Percentiles rank a stretch among this genome's conserved stretches.
Conservation (phyloP, 2,329 filamentous ascomycete species). For the Claviceps lovelessii region DNA sequence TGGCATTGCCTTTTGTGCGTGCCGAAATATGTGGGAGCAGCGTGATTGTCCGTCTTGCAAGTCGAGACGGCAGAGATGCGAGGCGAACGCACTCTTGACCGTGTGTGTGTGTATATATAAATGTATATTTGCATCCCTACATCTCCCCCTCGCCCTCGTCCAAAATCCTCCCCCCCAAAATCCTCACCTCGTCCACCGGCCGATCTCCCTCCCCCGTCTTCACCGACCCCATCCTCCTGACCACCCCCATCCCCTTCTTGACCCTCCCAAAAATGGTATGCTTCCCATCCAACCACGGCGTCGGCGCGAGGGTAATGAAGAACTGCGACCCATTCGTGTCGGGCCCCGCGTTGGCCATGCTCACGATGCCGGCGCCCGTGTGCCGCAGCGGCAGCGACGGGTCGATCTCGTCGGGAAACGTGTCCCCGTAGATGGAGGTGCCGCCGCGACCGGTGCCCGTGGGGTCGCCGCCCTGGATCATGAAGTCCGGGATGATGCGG, state of each 20-base stretch:
- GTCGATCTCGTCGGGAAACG: conserved; percentile 85
- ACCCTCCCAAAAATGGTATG: conserved; percentile 94
- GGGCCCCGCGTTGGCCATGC: conserved; percentile 90
- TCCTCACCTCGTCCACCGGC: conserved; percentile 69
- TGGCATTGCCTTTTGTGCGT: not conserved
- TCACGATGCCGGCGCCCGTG: conserved; percentile 82
- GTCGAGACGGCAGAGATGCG: too few relatives aligned
- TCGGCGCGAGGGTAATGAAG: conserved; percentile 86
- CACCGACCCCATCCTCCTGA: conserved; percentile 77
- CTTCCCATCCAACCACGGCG: conserved; percentile 92
- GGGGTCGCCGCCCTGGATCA: conserved; percentile 90
- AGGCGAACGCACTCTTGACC: too few relatives aligned
- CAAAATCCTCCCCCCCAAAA: conserved; percentile 57
- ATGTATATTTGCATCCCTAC: too few relatives aligned
- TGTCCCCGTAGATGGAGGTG: conserved; percentile 77
- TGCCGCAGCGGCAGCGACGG: conserved; percentile 54
- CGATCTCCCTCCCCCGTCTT: conserved; percentile 70
- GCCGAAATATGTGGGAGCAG: too few relatives aligned
- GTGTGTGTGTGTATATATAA: too few relatives aligned
- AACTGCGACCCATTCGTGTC: conserved; percentile 94
- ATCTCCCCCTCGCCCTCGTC: conserved; percentile 27
- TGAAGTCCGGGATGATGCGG: conserved; percentile 90
- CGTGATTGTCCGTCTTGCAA: too few relatives aligned
- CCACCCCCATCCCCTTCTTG: conserved; percentile 65
- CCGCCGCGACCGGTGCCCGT: conserved; percentile 88